Conservation (phyloP, 2,329 filamentous ascomycete genomes). For the Furcasterigmium furcatum region DNA sequence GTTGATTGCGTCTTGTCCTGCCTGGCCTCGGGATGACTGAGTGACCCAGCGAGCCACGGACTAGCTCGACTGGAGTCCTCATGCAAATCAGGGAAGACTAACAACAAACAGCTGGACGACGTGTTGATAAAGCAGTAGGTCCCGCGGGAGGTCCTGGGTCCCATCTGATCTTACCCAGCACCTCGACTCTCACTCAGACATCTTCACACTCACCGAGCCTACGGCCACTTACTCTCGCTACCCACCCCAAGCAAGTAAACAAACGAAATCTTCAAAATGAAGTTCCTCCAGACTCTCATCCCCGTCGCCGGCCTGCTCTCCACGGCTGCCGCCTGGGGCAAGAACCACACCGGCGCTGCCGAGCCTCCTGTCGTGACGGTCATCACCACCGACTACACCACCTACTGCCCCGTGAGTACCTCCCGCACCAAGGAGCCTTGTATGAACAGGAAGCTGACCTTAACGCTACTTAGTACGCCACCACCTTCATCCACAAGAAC, state of each 20-base stretch:
- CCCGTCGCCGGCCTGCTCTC: constrained; percentile 26
- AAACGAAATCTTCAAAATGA: constrained; percentile 24
- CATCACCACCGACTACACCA: constrained; percentile 32
- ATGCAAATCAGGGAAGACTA: not conserved
- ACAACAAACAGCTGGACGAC: too few relatives aligned
- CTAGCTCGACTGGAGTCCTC: not conserved
- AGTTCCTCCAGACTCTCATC: constrained; percentile 25
- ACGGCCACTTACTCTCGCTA: constrained; percentile 13
- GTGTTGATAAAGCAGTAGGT: too few relatives aligned
- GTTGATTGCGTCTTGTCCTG: not conserved
- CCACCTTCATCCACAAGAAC: constrained; percentile 33
- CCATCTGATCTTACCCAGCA: too few relatives aligned
- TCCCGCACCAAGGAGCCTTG: not conserved
- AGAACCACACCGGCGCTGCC: constrained; percentile 5
- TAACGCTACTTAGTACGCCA: constrained; percentile 26
- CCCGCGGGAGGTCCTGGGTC: too few relatives aligned
- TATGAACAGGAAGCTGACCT: not conserved
- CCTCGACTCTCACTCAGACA: too few relatives aligned
- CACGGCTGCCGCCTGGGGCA: constrained; percentile 21
- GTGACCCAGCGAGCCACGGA: not conserved
- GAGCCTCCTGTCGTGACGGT: constrained; percentile 25
- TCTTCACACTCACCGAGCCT: constrained; percentile 16
- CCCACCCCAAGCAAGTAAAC: constrained; percentile 10
- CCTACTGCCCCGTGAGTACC: constrained; percentile 39
- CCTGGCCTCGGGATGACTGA: not conserved